Base-by-base conservation (phyloP, 805 yeast species). In the Saturnispora hagleri region DNA sequence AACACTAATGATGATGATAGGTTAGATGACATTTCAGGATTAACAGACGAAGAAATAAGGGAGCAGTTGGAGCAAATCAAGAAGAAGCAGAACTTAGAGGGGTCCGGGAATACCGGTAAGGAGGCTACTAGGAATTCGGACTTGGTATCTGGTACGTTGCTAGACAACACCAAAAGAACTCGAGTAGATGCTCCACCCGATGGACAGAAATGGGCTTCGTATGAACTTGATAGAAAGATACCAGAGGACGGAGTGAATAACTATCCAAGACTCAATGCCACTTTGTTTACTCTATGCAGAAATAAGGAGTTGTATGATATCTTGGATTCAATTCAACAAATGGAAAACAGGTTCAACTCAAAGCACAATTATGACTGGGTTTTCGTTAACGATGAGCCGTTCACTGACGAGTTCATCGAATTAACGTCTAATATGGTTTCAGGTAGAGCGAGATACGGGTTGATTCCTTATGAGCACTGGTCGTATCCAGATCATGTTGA, bases 251-350 rank as follows among this genome's bases (percentile, higher is more conserved):
- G 46, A 28, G 34, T 42, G 15, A 43, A 18, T 47, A 80, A 73
- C 53, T 57, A 57, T 82, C 67, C 64, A 47, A 70, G 86, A 36
- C 89, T 85, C 27, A 88, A 79, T 56, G 93, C 89, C 5, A 80
- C 88, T 0, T 72, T 87, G 58, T 77, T 74, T 43, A 66, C 75
- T 15, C 60, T 75, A 17, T 75, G 75, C 54, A 59, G 77, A 47
- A 74, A 75, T 57, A 52, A 55, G 15, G 79, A 75, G 42, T 40
- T 73, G 5, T 69, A 57, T 53, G 69, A 63, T n/a, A 67, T 74
- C 52, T 53, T 75, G 13, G 67, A 63, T 43, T 71, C 79, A 8
- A 66, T 74, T 31, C 68, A 69, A 51, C 64, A 66, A 46, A 54
- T 72, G 17, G 73, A 73, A 52, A 66, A 63, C 43, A 59, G 79